Evolutionary conservation across 108 stramenopile species (phyloP).

Genomic region (Cyclostephanos invisitatus): DNA sequence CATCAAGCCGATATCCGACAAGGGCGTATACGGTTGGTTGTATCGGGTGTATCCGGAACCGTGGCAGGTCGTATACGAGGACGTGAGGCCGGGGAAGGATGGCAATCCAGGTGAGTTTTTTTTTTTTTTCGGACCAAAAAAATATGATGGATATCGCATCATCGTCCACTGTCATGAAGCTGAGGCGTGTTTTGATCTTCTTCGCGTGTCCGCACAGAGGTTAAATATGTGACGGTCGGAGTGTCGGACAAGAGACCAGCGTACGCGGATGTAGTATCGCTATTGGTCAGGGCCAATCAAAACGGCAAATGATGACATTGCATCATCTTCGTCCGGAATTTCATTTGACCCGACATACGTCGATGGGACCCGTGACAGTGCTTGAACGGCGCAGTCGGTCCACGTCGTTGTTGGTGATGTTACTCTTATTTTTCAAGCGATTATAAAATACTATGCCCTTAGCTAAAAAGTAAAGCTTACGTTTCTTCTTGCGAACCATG

Average conservation of each 20-base stretch:
- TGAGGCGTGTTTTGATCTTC: background rate
- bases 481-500: too few species aligned
- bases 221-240: constrained; percentile 47
- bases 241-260: constrained; percentile 45
- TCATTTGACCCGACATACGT: background rate
- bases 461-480: too few species aligned
- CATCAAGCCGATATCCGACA: constrained; percentile 77
- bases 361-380: background rate
- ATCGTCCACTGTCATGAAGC: background rate
- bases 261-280: constrained; percentile 38
- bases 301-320: constrained; percentile 8
- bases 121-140: too few species aligned
- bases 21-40: constrained; percentile 64
- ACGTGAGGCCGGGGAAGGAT: constrained; percentile 39
- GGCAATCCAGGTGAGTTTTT: constrained; percentile 20
- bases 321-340: too few species aligned
- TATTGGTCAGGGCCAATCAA: constrained; percentile 32
- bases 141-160: background rate
- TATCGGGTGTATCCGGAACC: constrained; percentile 79
- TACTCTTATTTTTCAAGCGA: too few species aligned
- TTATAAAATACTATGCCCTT: too few species aligned
- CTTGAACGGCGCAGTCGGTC: background rate
- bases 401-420: too few species aligned
- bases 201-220: background rate
- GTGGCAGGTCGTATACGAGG: constrained; percentile 78